Percentiles rank a stretch among this genome's conserved stretches.
Evolutionary conservation across 306 rosid genomes (phyloP).

Genomic region (Prunus salicina): DNA sequence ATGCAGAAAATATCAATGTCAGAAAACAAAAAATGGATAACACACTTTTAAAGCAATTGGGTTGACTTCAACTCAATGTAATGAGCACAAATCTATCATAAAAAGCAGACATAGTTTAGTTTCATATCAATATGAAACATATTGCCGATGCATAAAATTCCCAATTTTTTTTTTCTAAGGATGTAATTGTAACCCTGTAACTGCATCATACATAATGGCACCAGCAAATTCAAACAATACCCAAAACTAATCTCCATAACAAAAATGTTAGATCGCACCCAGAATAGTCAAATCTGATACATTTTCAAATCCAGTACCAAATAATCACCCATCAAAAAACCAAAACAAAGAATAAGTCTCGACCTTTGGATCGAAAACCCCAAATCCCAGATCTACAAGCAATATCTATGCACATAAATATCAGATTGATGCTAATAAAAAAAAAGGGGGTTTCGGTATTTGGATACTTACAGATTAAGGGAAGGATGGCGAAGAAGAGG

Average conservation of each 20-base stretch:
- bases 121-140: background rate
- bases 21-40: background rate
- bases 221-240: background rate
- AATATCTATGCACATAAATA: background rate
- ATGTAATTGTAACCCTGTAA: background rate
- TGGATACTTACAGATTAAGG: conserved; percentile 60
- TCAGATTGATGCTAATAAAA: background rate
- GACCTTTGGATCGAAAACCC: background rate
- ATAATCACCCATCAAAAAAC: background rate
- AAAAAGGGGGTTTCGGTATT: background rate
- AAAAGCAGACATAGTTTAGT: background rate
- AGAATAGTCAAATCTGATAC: background rate
- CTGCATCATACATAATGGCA: background rate
- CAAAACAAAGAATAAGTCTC: background rate
- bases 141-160: background rate
- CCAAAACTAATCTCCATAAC: background rate
- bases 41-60: background rate
- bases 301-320: background rate
- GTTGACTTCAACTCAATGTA: background rate
- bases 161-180: background rate
- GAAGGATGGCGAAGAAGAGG: conserved; percentile 71
- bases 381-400: background rate
- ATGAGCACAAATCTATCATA: background rate
- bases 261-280: background rate
- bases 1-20: background rate